Evolutionary conservation across 2,329 filamentous ascomycete species (phyloP).

Genomic region (Epichloe glyceriae): DNA sequence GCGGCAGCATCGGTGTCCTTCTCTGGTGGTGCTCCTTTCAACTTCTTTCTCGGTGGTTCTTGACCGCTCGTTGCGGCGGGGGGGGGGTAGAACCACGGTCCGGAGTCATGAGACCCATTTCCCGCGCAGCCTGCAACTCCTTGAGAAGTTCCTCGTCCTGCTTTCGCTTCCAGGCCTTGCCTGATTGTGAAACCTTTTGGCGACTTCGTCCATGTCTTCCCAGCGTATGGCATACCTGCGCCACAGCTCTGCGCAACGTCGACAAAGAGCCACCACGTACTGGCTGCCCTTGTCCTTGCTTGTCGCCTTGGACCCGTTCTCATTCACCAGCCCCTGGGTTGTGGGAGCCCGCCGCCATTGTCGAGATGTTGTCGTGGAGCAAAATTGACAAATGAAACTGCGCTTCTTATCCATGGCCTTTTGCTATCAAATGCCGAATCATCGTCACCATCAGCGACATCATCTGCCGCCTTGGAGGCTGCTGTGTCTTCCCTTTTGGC

Average conservation of each 20-base stretch:
- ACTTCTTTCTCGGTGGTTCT: constrained; percentile 53
- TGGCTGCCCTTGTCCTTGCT: constrained; percentile 67
- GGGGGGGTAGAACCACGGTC: constrained; percentile 28
- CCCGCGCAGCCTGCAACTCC: constrained; percentile 54
- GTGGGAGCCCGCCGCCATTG: constrained; percentile 88
- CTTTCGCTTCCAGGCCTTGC: constrained; percentile 73
- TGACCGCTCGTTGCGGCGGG: constrained; percentile 16
- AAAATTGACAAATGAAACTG: constrained; percentile 89
- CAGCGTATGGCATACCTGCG: constrained; percentile 91
- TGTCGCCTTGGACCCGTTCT: constrained; percentile 41
- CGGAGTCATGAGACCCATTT: constrained; percentile 34
- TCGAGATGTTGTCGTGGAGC: constrained; percentile 61
- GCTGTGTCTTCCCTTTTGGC: constrained; percentile 59
- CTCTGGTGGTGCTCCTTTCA: constrained; percentile 39
- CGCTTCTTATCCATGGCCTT: constrained; percentile 73
- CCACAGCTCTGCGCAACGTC: constrained; percentile 87
- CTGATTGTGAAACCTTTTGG: constrained; percentile 73
- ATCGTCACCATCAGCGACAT: constrained; percentile 82
- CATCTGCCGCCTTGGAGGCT: constrained; percentile 69
- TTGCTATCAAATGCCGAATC: constrained; percentile 91
- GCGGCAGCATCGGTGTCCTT: constrained; percentile 34
- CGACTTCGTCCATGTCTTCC: constrained; percentile 84
- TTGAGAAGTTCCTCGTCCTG: constrained; percentile 84
- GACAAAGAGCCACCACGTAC: constrained; percentile 71
- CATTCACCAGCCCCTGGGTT: constrained; percentile 54